Evolutionary conservation across 2,329 filamentous ascomycete species (phyloP), one percentile per base, ranked within the genome.

Genomic region (Penicillium sp.): DNA sequence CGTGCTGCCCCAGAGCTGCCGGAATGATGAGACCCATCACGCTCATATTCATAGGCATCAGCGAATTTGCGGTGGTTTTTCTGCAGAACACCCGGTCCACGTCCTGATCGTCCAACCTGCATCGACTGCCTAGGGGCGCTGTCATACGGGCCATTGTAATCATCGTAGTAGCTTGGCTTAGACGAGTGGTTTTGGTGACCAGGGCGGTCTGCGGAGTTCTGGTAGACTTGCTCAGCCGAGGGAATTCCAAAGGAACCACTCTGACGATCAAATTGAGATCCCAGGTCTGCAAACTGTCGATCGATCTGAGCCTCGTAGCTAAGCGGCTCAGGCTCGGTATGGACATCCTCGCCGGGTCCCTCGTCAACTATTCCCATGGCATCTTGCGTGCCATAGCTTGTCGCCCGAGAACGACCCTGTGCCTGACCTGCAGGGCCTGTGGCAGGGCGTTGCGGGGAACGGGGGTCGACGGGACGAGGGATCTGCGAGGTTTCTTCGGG

Each of bases 1-100:
- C 92, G 88, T 14, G 92, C 92, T 3, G 92, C 89, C 55, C 90
- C 90, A 61, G 87, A 93, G 73, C 89, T 95, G 43, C 93, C 93
- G 32, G 87, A 87, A 68, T 92, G 87, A 50, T 87, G 84, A 48
- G 85, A 83, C 22, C 69, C 68, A 40, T 76, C 73, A 18, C 72
- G 69, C 63, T 90, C 88, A 60, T 86, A 84, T 58, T 96, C 91
- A 71, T 96, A 97, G 2, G 89, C 91, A 67, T 97, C 92, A 1
- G 85, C 87, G 66, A 99, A 96, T 62, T 85, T 87, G 55, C 92
- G 86, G 75, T 93, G 92, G 72, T 87, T 88, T 78, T 96, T 96
- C 68, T 94, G 89, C 44, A 94, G 78, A 11, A 90, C 85, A 34
- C 82, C 85, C 70, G 80, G 58, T 66, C 78, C 65, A 71, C 75